Percentiles rank a stretch among this genome's conserved stretches.
Evolutionary conservation across 768 basidiomycete genomes (phyloP).

Genomic region (Leucocoprinus sp.): DNA sequence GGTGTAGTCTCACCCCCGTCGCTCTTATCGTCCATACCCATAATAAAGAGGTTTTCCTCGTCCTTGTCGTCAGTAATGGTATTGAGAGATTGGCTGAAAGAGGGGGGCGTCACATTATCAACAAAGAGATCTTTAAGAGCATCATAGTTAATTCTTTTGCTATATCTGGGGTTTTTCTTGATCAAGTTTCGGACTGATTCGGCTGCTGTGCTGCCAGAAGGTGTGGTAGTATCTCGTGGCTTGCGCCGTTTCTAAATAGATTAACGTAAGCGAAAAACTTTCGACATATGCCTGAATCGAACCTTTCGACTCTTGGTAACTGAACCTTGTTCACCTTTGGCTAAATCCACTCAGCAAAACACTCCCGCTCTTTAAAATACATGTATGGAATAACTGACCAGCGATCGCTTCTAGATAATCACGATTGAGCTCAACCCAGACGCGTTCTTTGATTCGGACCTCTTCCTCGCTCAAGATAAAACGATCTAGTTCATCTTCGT

Average conservation of each 20-base stretch:
- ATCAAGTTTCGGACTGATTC: conserved; percentile 73
- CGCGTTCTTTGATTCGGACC: conserved; percentile 76
- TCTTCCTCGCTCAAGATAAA: conserved; percentile 77
- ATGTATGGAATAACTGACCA: conserved; percentile 37
- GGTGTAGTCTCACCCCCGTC: conserved; percentile 27
- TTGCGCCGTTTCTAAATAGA: conserved; percentile 57
- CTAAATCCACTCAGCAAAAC: conserved; percentile 48
- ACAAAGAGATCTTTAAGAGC: conserved; percentile 76
- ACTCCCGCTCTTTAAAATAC: conserved; percentile 15
- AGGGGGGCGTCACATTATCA: conserved; percentile 26
- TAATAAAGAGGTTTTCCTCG: conserved; percentile 33
- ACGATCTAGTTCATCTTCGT: conserved; percentile 83
- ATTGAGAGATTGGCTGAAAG: conserved; percentile 9
- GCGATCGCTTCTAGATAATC: conserved; percentile 88
- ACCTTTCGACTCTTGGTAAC: conserved; percentile 69
- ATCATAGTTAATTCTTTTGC: conserved; percentile 91
- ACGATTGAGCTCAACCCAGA: conserved; percentile 91
- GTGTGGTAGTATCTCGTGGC: conserved; percentile 69
- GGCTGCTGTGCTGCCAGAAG: conserved; percentile 61
- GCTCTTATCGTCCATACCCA: conserved; percentile 31
- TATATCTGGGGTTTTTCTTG: conserved; percentile 82
- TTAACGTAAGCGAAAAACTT: conserved; percentile 19
- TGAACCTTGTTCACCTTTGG: conserved; percentile 53
- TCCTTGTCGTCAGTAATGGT: conserved; percentile 32
- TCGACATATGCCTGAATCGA: conserved; percentile 39